Conservation (phyloP, 306 rosid species). For the Lathyrus sativus region DNA sequence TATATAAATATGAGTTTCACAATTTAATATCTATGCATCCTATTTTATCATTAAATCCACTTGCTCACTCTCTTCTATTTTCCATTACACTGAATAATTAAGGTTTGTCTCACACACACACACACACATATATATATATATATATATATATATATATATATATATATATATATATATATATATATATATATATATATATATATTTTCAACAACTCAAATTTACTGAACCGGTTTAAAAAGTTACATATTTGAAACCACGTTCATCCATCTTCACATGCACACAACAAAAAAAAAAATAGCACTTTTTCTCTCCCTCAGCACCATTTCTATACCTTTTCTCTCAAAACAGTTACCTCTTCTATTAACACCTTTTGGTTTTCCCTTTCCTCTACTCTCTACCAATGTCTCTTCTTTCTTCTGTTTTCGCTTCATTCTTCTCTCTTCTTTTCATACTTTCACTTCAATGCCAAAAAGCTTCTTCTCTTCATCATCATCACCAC, state of each 20-base stretch:
- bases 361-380: conserved; percentile 30
- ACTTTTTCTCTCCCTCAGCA: background rate
- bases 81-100: no score
- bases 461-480: conserved; percentile 54
- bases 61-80: background rate
- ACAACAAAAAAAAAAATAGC: conserved; percentile 10
- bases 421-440: conserved; percentile 46
- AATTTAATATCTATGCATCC: no score
- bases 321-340: background rate
- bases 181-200: no score
- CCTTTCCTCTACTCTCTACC: conserved; percentile 13
- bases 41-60: no score
- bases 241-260: conserved; percentile 21
- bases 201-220: background rate
- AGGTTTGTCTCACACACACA: no score
- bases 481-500: conserved; percentile 46
- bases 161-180: no score
- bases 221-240: background rate
- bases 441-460: conserved; percentile 41
- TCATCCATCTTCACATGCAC: conserved; percentile 39
- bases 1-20: no score
- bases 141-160: no score
- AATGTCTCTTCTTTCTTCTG: conserved; percentile 50
- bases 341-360: background rate
- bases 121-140: no score